These are phyloP conservation scores for Trapa bicornis DNA, from an alignment of 345 rosid species.

Conservation along the genomic window DNA sequence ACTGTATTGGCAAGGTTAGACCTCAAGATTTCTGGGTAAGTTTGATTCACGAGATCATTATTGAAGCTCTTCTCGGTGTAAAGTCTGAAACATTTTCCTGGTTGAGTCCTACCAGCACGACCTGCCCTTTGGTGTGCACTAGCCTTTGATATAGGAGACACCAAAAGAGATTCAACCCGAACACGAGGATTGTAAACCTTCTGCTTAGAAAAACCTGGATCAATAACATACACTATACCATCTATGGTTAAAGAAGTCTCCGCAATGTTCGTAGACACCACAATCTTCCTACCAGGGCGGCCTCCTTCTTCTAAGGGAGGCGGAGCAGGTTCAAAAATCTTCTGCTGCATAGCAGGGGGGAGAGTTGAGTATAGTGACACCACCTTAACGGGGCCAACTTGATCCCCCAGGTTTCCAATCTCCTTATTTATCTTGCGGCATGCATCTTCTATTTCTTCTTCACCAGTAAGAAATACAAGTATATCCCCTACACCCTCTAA, in stretches of 20 bases:
- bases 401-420: constrained; percentile 57
- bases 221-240: constrained; percentile 91
- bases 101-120: constrained; percentile 96
- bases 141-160: constrained; percentile 93
- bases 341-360: constrained; percentile 96
- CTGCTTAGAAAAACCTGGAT: constrained; percentile 90
- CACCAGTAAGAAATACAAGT: constrained; percentile 93
- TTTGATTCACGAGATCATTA: constrained; percentile 76
- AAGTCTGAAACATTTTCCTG: constrained; percentile 87
- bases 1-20: constrained; percentile 94
- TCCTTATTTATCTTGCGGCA: constrained; percentile 85
- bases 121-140: constrained; percentile 99
- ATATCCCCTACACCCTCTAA: constrained; percentile 77
- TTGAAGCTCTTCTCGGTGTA: constrained; percentile 80
- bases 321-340: constrained; percentile 89
- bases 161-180: constrained; percentile 81
- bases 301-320: constrained; percentile 66
- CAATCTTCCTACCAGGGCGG: constrained; percentile 87
- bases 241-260: constrained; percentile 95
- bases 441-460: constrained; percentile 97
- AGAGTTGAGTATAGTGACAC: constrained; percentile 91
- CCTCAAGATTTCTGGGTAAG: constrained; percentile 83
- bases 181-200: constrained; percentile 84
- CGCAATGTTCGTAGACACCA: constrained; percentile 87
- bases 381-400: constrained; percentile 77